Evolutionary conservation across 768 basidiomycete species (phyloP).

Genomic region (Lactifluus pinguis): DNA sequence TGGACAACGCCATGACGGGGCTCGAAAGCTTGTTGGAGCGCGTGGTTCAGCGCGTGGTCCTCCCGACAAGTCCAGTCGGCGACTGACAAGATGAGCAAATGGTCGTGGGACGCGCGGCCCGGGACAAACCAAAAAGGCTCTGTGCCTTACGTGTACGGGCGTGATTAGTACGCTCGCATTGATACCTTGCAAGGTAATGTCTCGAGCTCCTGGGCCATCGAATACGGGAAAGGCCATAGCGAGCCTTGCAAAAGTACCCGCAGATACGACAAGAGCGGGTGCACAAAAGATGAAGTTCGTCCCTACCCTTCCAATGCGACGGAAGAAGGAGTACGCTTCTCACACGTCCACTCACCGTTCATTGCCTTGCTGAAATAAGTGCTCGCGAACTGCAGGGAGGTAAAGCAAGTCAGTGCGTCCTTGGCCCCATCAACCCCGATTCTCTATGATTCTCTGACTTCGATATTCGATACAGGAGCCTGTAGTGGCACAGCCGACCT

Average conservation of each 20-base stretch:
- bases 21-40: too few relatives aligned
- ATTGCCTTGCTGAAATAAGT: conserved; percentile 14
- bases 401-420: conserved; percentile 38
- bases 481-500: conserved; percentile 20
- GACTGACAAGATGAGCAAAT: too few relatives aligned
- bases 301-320: conserved; percentile 63
- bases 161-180: too few relatives aligned
- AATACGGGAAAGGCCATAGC: conserved; percentile 54
- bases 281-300: conserved; percentile 74
- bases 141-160: too few relatives aligned
- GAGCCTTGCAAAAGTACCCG: conserved; percentile 61
- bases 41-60: too few relatives aligned
- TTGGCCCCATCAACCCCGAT: background rate
- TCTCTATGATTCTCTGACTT: background rate
- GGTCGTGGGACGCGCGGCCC: too few relatives aligned
- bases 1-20: too few relatives aligned
- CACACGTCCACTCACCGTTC: conserved; percentile 17
- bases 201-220: conserved; percentile 20
- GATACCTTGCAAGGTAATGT: too few relatives aligned
- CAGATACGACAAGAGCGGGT: conserved; percentile 66
- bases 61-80: too few relatives aligned
- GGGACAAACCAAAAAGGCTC: too few relatives aligned
- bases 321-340: conserved; percentile 77
- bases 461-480: conserved; percentile 39
- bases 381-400: conserved; percentile 37